Evolutionary conservation across 768 basidiomycete genomes (phyloP), one percentile per base, ranked within the genome.

Genomic region (Mycena galopus): DNA sequence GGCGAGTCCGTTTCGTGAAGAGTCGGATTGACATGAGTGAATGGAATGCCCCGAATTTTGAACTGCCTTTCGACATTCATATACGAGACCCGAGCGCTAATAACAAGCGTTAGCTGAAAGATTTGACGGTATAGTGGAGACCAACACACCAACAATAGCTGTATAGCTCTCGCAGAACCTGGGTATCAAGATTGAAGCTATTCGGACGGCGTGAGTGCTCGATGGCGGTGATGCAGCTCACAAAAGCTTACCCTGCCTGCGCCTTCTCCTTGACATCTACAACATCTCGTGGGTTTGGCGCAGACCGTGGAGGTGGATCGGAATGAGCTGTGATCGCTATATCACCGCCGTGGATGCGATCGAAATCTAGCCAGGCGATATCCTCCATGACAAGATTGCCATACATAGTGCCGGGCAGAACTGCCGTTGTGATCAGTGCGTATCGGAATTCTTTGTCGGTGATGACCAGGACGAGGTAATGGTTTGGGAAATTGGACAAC

Each of bases 61-160:
- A 98, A 89, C 79, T 97, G 96, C 55, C 89, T 86, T 81, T 98
- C 96, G 65, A 98, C 91, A 76, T 92, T 94, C 74, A 91, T 93
- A 77, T 94, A 94, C n/a, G 96, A 93, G 21, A 96, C 94, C 21
- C 96, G 93, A 14, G 96, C 96, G 77, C 95, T 97, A 71, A 35
- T 37, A 39, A 39, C 71, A 37, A 39, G 71, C 62, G 29, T 32
- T 42, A 14, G 9, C 23, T 17, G 21, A 6, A 33, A 33, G 7
- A 42, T 30, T 57, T 23, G 33, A 29, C 19, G 9, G 23, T 42
- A n/a, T 23, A 27, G 47, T 25, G 30, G 44, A 69, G 12, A 25
- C 35, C 32, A 30, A 80, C 79, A 53, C 73, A 96, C 96, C 95
- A 94, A 83, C 94, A 96, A 79, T 96, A 97, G 37, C 91, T 92